These are phyloP conservation scores for Penicillium thymicola DNA, from an alignment of 2,329 filamentous ascomycete genomes.

Conservation along the genomic window DNA sequence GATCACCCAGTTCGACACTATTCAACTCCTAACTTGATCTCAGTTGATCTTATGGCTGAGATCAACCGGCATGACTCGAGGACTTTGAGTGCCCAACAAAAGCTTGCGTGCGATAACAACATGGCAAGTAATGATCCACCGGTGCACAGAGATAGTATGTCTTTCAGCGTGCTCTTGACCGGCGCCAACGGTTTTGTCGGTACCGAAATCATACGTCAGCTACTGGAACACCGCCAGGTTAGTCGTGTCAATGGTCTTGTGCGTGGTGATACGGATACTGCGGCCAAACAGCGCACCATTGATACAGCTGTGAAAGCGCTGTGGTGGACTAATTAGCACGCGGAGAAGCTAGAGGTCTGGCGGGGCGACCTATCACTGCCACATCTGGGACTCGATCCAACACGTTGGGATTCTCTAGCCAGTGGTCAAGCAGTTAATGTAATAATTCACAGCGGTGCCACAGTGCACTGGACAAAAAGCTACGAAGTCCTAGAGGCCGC, in stretches of 20 bases:
- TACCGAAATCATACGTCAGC: constrained; percentile 20
- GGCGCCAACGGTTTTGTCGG: constrained; percentile 25
- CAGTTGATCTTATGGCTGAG: neutral
- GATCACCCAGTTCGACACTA: no score
- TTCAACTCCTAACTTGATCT: no score
- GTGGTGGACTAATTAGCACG: constrained; percentile 19
- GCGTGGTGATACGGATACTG: constrained; percentile 1
- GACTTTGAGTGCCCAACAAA: neutral
- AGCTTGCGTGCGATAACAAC: neutral
- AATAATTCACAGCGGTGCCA: neutral
- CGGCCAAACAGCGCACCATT: neutral
- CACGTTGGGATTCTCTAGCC: neutral
- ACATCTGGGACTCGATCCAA: neutral
- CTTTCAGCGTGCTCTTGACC: constrained; percentile 16
- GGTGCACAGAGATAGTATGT: no score
- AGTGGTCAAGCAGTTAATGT: neutral
- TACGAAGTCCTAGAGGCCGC: neutral
- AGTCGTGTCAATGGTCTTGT: constrained; percentile 17
- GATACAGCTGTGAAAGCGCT: constrained; percentile 10
- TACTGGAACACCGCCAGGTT: constrained; percentile 10
- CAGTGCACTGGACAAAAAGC: neutral
- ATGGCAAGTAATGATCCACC: neutral
- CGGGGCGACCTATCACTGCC: constrained; percentile 17
- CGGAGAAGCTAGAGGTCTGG: constrained; percentile 21
- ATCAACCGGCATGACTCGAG: neutral